Evolutionary conservation across 2,329 filamentous ascomycete genomes (phyloP), one percentile per base, ranked within the genome.

Genomic region (Aspergillus ibericus): DNA sequence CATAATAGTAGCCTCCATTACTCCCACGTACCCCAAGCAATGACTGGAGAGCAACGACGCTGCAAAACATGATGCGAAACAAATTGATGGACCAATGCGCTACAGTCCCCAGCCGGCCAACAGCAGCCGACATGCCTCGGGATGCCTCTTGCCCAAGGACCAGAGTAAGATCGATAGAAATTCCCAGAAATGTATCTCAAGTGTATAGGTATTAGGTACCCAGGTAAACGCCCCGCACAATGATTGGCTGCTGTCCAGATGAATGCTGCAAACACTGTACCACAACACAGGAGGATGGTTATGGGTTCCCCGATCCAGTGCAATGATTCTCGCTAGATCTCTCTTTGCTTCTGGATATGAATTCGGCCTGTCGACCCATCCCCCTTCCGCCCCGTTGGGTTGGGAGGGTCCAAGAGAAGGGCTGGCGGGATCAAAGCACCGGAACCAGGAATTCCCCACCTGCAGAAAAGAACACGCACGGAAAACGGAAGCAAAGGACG

Each of bases 191-290:
- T 62, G 52, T 64, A 63, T 68, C 66, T 64, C 58, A 58, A 53
- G 55, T 69, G 59, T 69, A 65, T 65, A 42, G 18, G 38, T 42
- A 66, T 54, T 65, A 42, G 18, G 38, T 42, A 66, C 56, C 64
- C 48, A 55, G 62, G 62, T 63, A 61, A 68, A 63, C 60, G 66
- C 65, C 65, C 59, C 59, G 60, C 59, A 57, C 55, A 27, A 47
- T 59, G 58, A 58, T 62, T 29, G 51, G 49, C 44, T 60, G 48
- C 51, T 58, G 36, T 55, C 59, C 63, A 49, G 50, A 47, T 52
- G 44, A 53, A 48, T 32, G 44, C 44, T 61, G 42, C 40, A 55
- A 58, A 48, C 38, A 32, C 34, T 53, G 59, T 55, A 60, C 47
- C 34, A 55, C 47, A 36, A 27, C 51, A 22, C 40, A 35, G 52